Conservation (phyloP, 2,329 filamentous ascomycete genomes). For the Monosporascus sp. region DNA sequence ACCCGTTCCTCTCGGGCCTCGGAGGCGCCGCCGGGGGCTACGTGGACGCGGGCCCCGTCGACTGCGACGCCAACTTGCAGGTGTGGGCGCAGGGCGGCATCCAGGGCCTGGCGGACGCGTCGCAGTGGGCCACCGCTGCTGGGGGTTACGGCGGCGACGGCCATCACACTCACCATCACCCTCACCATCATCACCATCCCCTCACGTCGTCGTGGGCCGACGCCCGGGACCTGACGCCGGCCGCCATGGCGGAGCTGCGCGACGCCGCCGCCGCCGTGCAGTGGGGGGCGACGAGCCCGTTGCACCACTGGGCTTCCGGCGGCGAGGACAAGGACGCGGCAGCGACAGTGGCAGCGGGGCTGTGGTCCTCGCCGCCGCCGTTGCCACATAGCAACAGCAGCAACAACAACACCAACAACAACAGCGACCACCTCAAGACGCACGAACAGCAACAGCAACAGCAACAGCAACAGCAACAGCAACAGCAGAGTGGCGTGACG, state of each 20-base stretch:
- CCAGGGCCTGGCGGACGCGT: background rate
- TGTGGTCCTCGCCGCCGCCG: slow-evolving; percentile 2
- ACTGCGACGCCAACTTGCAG: slow-evolving; percentile 10
- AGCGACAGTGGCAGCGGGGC: slow-evolving; percentile 6
- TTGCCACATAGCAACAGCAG: background rate
- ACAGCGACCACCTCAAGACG: background rate
- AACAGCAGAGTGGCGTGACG: background rate
- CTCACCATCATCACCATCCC: background rate
- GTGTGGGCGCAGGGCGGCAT: slow-evolving; percentile 1
- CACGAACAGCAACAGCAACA: background rate
- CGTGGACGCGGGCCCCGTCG: slow-evolving; percentile 4
- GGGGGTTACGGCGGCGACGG: background rate
- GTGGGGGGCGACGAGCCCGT: background rate
- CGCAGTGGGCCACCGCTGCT: background rate
- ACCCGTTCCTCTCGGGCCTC: slow-evolving; percentile 25
- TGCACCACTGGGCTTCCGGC: background rate
- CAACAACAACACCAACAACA: slow-evolving; percentile 1
- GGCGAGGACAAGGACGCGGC: background rate
- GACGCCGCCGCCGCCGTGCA: background rate
- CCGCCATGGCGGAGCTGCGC: background rate
- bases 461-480: slow-evolving; percentile 1
- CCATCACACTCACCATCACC: background rate
- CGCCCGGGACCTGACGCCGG: background rate
- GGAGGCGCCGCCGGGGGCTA: slow-evolving; percentile 14
- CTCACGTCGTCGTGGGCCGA: background rate